Percentiles rank a stretch among this genome's conserved stretches.
Conservation (phyloP, 495 filamentous ascomycete species). For the Penicillium subrubescens region DNA sequence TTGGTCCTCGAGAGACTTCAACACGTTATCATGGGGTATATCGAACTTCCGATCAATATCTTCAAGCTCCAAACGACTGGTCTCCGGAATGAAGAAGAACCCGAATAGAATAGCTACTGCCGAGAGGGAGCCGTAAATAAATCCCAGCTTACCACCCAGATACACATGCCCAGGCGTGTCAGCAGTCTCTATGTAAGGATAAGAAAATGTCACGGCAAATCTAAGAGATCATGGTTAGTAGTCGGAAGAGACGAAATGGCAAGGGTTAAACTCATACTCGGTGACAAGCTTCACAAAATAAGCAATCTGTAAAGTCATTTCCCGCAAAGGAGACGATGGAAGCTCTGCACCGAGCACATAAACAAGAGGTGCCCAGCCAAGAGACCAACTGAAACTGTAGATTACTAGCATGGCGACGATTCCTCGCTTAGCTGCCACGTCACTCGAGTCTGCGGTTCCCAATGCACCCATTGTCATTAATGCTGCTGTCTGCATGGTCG, state of each 20-base stretch:
- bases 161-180: slow-evolving; percentile 20
- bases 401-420: neutral
- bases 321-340: neutral
- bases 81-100: slow-evolving; percentile 22
- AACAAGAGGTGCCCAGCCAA: neutral
- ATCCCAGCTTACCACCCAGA: slow-evolving; percentile 25
- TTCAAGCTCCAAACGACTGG: slow-evolving; percentile 13
- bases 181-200: slow-evolving; percentile 24
- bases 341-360: neutral
- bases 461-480: neutral
- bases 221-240: slow-evolving; percentile 7
- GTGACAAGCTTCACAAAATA: slow-evolving; percentile 27
- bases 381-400: neutral
- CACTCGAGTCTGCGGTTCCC: neutral
- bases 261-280: slow-evolving; percentile 13
- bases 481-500: neutral
- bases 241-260: neutral
- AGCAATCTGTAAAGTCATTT: neutral
- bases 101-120: slow-evolving; percentile 19
- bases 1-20: slow-evolving; percentile 4
- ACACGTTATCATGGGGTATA: neutral
- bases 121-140: slow-evolving; percentile 27
- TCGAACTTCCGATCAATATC: slow-evolving; percentile 19
- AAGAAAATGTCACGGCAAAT: slow-evolving; percentile 28
- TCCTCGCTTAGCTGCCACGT: neutral